Conservation (phyloP, 106 monocot species). For the Vanilla planifolia region DNA sequence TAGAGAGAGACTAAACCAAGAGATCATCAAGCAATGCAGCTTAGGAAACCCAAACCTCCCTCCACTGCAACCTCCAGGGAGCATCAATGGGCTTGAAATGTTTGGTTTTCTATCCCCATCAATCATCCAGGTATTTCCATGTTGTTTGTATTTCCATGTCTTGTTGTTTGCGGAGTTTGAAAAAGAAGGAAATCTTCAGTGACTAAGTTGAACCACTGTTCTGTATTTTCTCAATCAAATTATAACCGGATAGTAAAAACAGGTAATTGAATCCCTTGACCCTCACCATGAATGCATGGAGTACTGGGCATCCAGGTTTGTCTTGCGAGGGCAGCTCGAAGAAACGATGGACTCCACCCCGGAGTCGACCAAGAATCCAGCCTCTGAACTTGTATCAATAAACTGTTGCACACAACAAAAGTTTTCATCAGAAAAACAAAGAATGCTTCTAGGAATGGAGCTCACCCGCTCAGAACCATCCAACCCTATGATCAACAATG, state of each 20-base stretch:
- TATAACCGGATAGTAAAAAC: slow-evolving; percentile 4
- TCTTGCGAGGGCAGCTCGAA: neutral
- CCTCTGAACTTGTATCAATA: neutral
- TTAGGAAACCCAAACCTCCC: slow-evolving; percentile 22
- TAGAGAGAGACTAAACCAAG: slow-evolving; percentile 39
- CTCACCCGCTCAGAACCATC: slow-evolving; percentile 14
- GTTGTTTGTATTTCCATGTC: neutral
- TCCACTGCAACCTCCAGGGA: slow-evolving; percentile 16
- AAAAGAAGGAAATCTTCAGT: no score
- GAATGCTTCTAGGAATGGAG: slow-evolving; percentile 33
- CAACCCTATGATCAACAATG: neutral
- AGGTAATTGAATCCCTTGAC: slow-evolving; percentile 69
- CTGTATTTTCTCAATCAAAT: neutral
- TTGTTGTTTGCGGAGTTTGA: neutral
- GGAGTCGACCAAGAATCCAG: neutral
- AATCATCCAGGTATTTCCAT: slow-evolving; percentile 48
- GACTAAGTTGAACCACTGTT: no score
- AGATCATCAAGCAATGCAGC: slow-evolving; percentile 22
- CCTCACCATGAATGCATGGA: slow-evolving; percentile 37
- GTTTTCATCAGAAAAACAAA: neutral
- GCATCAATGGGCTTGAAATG: slow-evolving; percentile 67
- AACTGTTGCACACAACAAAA: neutral
- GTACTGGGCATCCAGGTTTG: slow-evolving; percentile 53
- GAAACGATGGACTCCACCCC: slow-evolving; percentile 1
- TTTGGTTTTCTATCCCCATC: slow-evolving; percentile 64